Conservation (phyloP, 176 grass and related monocot genomes). For the Avena atlantica region DNA sequence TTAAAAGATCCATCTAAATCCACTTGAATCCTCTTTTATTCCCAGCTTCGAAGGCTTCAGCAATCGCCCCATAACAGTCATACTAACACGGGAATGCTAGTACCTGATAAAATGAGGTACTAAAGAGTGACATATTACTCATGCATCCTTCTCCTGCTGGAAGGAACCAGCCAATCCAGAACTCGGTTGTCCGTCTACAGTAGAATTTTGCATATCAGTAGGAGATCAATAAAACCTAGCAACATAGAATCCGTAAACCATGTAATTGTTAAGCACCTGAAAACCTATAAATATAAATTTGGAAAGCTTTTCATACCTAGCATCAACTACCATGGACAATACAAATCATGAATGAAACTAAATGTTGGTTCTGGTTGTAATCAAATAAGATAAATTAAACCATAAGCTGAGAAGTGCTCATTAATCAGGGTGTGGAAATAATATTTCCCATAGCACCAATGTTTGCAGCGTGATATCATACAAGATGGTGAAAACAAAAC, state of each 20-base stretch:
- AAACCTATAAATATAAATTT: neutral
- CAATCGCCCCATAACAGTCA: neutral
- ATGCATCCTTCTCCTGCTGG: neutral
- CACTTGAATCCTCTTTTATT: neutral
- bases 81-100: neutral
- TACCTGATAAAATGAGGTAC: neutral
- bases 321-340: neutral
- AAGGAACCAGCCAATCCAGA: neutral
- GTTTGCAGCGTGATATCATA: neutral
- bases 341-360: neutral
- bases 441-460: neutral
- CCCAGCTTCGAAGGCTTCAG: neutral
- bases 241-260: neutral
- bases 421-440: neutral
- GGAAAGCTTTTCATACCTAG: neutral
- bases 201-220: neutral
- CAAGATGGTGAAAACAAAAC: neutral
- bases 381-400: neutral
- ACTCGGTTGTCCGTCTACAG: neutral
- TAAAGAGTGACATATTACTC: conserved; percentile 6
- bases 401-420: neutral
- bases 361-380: neutral
- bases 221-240: neutral
- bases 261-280: neutral
- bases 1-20: neutral